Conservation (phyloP, 2,329 filamentous ascomycete genomes). For the Aureobasidium sp. region DNA sequence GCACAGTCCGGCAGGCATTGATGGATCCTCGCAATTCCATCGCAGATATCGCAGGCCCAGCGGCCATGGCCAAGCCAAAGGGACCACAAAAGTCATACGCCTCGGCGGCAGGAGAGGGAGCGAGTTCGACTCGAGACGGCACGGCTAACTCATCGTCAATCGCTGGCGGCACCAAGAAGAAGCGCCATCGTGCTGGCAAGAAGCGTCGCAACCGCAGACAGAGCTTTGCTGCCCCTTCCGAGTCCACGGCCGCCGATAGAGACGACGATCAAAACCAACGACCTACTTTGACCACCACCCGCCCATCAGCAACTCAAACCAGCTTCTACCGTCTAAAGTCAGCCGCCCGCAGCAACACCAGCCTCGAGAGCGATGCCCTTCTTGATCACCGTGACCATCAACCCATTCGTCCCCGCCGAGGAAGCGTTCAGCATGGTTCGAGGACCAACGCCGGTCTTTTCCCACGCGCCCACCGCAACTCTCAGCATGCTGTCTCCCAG, state of each 20-base stretch:
- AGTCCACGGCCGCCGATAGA: constrained; percentile 43
- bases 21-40: constrained; percentile 12
- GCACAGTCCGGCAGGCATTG: background rate
- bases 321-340: constrained; percentile 49
- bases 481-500: constrained; percentile 15
- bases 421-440: constrained; percentile 36
- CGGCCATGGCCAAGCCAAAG: constrained; percentile 10
- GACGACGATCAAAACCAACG: constrained; percentile 45
- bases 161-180: constrained; percentile 46
- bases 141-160: background rate
- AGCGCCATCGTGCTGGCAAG: constrained; percentile 68
- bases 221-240: constrained; percentile 66
- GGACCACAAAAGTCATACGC: background rate
- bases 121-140: constrained; percentile 4
- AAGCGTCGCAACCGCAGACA: constrained; percentile 70
- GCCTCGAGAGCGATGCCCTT: constrained; percentile 80
- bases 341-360: constrained; percentile 67
- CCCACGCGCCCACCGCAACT: constrained; percentile 14
- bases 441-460: constrained; percentile 1
- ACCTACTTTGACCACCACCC: constrained; percentile 34
- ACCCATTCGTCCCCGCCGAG: constrained; percentile 35
- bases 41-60: constrained; percentile 2
- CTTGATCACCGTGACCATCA: constrained; percentile 62
- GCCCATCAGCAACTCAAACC: constrained; percentile 32
- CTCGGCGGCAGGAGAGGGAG: background rate